phyloP scores from a whole-genome alignment of 139 green algal genomes.

The Ostreobium quekettii region DNA sequence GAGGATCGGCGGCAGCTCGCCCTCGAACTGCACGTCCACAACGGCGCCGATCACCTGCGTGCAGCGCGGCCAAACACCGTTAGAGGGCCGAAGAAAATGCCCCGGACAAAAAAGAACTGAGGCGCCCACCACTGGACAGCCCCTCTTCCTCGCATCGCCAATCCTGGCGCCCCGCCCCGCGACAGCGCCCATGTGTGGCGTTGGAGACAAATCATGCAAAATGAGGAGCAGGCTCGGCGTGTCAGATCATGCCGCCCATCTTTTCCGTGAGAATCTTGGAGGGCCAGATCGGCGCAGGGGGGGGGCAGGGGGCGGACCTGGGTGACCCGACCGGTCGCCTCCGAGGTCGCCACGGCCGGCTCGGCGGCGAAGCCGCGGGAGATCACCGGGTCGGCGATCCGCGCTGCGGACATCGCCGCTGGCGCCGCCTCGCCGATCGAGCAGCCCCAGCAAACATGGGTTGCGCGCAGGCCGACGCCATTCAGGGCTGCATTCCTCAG shows the following conservation, averaged over 20 bases:
- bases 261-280: too few species aligned
- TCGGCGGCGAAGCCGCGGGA: neutral
- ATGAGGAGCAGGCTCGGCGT: neutral
- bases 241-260: neutral
- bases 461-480: too few species aligned
- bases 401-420: too few species aligned
- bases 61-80: neutral
- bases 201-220: neutral
- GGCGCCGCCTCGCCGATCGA: too few species aligned
- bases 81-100: too few species aligned
- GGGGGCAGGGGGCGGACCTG: neutral
- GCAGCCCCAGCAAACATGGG: too few species aligned
- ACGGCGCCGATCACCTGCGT: slow-evolving; percentile 92
- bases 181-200: neutral
- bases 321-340: neutral
- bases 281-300: too few species aligned
- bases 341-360: too few species aligned
- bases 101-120: neutral
- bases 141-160: neutral
- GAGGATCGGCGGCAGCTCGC: slow-evolving; percentile 87
- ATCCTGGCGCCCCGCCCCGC: neutral
- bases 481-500: too few species aligned
- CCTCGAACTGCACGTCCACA: slow-evolving; percentile 95
- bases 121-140: neutral
- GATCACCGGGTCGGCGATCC: too few species aligned